Conservation (phyloP, 257 asterid genomes). For the Salvia rosmarinus region DNA sequence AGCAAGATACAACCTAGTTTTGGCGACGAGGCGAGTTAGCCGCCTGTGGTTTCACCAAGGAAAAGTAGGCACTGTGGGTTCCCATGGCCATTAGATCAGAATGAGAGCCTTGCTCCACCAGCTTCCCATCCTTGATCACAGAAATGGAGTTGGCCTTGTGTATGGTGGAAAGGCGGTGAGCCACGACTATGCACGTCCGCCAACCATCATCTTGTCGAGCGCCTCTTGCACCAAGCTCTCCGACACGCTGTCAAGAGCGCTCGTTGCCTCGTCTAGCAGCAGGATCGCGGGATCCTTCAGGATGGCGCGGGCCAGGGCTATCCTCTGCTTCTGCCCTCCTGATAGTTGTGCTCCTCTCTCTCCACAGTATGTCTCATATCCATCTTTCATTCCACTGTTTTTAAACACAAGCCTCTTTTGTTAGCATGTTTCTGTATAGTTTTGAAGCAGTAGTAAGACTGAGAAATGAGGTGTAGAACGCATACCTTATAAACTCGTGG, state of each 20-base stretch:
- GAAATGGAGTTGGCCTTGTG: conserved; percentile 73
- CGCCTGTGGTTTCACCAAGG: conserved; percentile 58
- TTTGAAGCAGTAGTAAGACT: no score
- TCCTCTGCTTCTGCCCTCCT: conserved; percentile 81
- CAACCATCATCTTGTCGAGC: conserved; percentile 73
- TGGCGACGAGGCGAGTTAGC: background rate
- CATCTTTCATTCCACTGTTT: conserved; percentile 24
- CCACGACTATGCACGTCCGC: conserved; percentile 74
- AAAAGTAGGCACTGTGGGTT: conserved; percentile 52
- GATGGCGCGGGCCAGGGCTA: conserved; percentile 81
- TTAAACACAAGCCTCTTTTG: no score
- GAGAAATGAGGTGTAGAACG: no score
- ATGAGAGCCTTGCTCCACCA: conserved; percentile 78
- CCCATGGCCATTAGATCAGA: conserved; percentile 65
- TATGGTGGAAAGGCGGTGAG: conserved; percentile 75
- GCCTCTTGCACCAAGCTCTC: conserved; percentile 84
- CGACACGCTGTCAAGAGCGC: conserved; percentile 76
- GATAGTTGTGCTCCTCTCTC: conserved; percentile 79
- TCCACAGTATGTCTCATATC: conserved; percentile 77
- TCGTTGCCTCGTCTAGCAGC: conserved; percentile 78
- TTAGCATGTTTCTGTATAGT: no score
- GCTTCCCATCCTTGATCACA: conserved; percentile 72
- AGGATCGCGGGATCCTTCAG: conserved; percentile 72
- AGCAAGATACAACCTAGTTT: background rate
- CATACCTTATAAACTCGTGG: conserved; percentile 81